Percentiles rank a stretch among this genome's conserved stretches.
Evolutionary conservation across 805 yeast species (phyloP).

Genomic region (Nakazawaea wickerhamii): DNA sequence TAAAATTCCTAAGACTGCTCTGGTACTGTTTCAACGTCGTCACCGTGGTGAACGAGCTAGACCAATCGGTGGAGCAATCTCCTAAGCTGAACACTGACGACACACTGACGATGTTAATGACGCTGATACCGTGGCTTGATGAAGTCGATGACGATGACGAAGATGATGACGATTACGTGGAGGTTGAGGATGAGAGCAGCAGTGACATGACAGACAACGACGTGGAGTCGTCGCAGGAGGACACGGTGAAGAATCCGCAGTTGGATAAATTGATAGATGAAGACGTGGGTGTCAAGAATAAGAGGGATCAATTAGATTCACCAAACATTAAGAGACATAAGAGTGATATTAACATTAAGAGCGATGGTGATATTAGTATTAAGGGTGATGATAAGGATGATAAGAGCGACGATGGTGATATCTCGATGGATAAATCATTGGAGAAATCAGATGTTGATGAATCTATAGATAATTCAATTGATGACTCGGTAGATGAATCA

Average conservation of each 20-base stretch:
- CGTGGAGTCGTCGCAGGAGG: background rate
- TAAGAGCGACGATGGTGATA: no score
- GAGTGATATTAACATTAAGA: slow-evolving; percentile 7
- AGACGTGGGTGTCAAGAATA: background rate
- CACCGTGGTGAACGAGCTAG: slow-evolving; percentile 5
- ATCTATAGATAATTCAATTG: no score
- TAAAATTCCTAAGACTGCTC: slow-evolving; percentile 12
- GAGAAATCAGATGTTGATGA: no score
- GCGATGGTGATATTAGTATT: no score
- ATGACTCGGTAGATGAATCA: no score
- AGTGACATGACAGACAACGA: slow-evolving; percentile 15
- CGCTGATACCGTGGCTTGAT: slow-evolving; percentile 3
- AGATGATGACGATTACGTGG: slow-evolving; percentile 17
- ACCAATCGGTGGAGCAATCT: background rate
- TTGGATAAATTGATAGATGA: background rate
- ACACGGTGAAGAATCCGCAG: background rate
- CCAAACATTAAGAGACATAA: slow-evolving; percentile 11
- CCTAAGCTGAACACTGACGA: slow-evolving; percentile 2
- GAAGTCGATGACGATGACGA: slow-evolving; percentile 20
- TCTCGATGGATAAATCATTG: no score
- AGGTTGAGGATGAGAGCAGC: slow-evolving; percentile 13
- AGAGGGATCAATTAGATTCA: background rate
- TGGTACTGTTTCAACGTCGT: slow-evolving; percentile 10
- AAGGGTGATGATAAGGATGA: no score
- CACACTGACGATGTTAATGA: slow-evolving; percentile 8